Evolutionary conservation across 2,329 filamentous ascomycete species (phyloP).

Genomic region (Epichloe glyceriae): DNA sequence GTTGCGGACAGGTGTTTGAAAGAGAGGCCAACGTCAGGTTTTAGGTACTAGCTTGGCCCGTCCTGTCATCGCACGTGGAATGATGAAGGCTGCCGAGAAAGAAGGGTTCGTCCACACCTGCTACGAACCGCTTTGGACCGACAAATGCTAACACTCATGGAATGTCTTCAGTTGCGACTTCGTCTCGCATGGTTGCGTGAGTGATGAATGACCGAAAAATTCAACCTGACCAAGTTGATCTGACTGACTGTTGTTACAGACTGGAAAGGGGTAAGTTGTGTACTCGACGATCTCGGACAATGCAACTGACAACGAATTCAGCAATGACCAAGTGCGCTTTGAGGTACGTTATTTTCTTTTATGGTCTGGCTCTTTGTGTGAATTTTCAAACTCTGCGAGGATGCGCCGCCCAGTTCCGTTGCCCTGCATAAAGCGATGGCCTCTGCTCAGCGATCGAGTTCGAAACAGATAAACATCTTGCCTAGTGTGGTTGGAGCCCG

Average conservation of each 20-base stretch:
- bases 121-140: background rate
- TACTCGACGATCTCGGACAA: background rate
- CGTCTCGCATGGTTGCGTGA: conserved; percentile 2
- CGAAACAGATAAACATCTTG: background rate
- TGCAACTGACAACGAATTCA: background rate
- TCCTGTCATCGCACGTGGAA: conserved; percentile 50
- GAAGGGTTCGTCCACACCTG: background rate
- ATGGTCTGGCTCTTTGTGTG: background rate
- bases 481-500: background rate
- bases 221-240: background rate
- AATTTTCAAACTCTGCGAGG: background rate
- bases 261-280: conserved; percentile 2
- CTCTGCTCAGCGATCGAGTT: background rate
- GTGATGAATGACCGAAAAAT: background rate
- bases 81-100: conserved; percentile 21
- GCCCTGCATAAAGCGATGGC: background rate
- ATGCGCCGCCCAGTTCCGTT: background rate
- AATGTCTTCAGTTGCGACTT: background rate
- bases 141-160: background rate
- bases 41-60: conserved; percentile 47
- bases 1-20: background rate
- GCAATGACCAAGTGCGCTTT: conserved; percentile 2
- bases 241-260: background rate
- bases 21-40: background rate
- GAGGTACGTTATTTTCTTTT: background rate